Evolutionary conservation across 306 rosid species (phyloP).

Genomic region (Lithocarpus polystachyus): DNA sequence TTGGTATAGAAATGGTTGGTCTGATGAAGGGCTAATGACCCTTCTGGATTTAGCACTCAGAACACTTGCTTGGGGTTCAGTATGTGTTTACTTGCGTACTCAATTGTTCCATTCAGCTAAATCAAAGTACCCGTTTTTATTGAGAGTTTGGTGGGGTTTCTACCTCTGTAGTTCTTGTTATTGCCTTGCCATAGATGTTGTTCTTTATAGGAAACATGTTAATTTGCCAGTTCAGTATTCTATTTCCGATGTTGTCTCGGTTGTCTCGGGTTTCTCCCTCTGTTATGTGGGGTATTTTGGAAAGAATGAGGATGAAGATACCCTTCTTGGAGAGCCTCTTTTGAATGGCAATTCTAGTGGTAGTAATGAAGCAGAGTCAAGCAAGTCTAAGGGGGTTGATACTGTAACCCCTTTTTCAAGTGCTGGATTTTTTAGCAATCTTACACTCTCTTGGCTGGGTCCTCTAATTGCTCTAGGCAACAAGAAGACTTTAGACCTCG

Average conservation of each 20-base stretch:
- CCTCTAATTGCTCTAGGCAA: conserved; percentile 25
- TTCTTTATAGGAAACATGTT: not conserved
- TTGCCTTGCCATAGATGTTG: conserved; percentile 1
- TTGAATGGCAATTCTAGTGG: not conserved
- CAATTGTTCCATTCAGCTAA: not conserved
- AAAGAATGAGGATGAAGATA: not conserved
- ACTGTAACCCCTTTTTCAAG: conserved; percentile 29
- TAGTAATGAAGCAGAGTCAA: not conserved
- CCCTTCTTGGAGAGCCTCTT: conserved; percentile 10
- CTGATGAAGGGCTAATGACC: conserved; percentile 31
- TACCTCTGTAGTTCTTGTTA: not conserved
- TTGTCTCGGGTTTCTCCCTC: conserved; percentile 11
- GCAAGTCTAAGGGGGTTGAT: conserved; percentile 15
- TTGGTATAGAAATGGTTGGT: conserved; percentile 32
- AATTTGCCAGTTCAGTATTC: not conserved
- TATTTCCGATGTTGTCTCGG: conserved; percentile 16
- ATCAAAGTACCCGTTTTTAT: not conserved
- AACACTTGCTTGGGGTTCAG: not conserved
- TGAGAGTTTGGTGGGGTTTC: not conserved
- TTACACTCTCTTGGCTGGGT: conserved; percentile 33
- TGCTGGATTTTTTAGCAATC: conserved; percentile 28
- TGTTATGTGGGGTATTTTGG: conserved; percentile 12
- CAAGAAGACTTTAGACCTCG: conserved; percentile 32
- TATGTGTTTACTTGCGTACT: not conserved
- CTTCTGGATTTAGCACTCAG: conserved; percentile 39